Evolutionary conservation across 345 rosid genomes (phyloP), one percentile per base, ranked within the genome.

Genomic region (Populus nigra): DNA sequence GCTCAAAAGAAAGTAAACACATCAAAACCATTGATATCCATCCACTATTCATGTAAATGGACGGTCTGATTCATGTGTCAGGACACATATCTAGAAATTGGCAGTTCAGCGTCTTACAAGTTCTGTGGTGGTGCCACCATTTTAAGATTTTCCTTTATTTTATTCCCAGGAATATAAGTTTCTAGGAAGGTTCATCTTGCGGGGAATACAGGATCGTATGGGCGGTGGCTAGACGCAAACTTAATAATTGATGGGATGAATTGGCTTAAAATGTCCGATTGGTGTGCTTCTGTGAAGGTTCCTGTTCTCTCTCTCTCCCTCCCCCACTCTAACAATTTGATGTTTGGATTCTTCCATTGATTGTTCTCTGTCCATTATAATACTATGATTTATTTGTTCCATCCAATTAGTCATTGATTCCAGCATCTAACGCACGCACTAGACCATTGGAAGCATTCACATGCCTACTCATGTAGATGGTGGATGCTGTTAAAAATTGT

Each of bases 131-230:
- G 0, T 23, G 35, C 12, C 49, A 27, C 5, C 39, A 70, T 43
- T 25, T 8, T 5, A 15, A 39, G 70, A 1, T 23, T 41, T 29
- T 50, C 47, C 20, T 17, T 38, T 25, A 39, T 63, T 66, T 79
- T 72, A 57, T 20, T 75, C 39, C 7, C 9, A 23, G 0, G 63
- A 9, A 20, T 61, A 62, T 13, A 5, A 69, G 82, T 82, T 87
- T 85, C 90, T 4, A 65, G 88, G 91, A 89, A 89, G 87, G 80
- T 89, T 85, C 87, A 39, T 17, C 36, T 55, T 77, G 79, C 13
- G 17, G 63, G 72, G 63, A 23, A 35, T 10, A 12, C 69, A 55
- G 33, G 23, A 38, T 31, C 1, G 7, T 20, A 16, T 6, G n/a
- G 11, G 55, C 8, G 13, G 5, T 33, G 47, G 53, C 33, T 17